A percentile compares a stretch with the other conserved stretches of the same genome.
Evolutionary conservation across 306 rosid species (phyloP).

Genomic region (Alnus rubra): DNA sequence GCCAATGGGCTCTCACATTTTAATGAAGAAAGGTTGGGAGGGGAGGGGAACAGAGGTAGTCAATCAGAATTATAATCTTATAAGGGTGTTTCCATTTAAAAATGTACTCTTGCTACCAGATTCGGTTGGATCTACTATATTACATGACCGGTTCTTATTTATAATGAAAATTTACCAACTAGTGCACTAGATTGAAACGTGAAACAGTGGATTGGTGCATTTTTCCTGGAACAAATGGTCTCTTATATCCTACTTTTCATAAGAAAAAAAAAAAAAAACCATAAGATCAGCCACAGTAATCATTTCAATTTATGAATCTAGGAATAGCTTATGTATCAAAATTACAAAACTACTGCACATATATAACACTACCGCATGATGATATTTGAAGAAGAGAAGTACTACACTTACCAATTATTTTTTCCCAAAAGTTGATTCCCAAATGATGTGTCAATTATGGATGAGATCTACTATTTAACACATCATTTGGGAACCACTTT

Average conservation of each 20-base stretch:
- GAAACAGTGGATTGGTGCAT: not conserved
- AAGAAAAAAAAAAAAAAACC: not conserved
- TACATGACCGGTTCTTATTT: not conserved
- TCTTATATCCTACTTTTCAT: not conserved
- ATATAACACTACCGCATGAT: not conserved
- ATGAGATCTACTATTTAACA: too few species aligned
- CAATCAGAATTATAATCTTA: not conserved
- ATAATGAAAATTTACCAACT: not conserved
- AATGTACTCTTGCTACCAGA: not conserved
- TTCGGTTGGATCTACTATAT: not conserved
- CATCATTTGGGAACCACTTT: too few species aligned
- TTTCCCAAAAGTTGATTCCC: too few species aligned
- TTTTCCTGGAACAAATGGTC: not conserved
- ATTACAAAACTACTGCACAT: not conserved
- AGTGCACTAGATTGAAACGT: not conserved
- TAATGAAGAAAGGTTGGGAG: too few species aligned
- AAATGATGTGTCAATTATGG: too few species aligned
- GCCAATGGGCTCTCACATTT: not conserved
- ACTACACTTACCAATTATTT: too few species aligned
- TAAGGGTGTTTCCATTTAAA: not conserved
- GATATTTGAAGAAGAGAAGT: not conserved
- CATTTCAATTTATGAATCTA: not conserved
- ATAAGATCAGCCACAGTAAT: not conserved
- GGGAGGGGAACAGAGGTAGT: not conserved
- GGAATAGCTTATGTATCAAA: not conserved